phyloP scores from a whole-genome alignment of 805 yeast genomes.

The Kodamaea sagamina region DNA sequence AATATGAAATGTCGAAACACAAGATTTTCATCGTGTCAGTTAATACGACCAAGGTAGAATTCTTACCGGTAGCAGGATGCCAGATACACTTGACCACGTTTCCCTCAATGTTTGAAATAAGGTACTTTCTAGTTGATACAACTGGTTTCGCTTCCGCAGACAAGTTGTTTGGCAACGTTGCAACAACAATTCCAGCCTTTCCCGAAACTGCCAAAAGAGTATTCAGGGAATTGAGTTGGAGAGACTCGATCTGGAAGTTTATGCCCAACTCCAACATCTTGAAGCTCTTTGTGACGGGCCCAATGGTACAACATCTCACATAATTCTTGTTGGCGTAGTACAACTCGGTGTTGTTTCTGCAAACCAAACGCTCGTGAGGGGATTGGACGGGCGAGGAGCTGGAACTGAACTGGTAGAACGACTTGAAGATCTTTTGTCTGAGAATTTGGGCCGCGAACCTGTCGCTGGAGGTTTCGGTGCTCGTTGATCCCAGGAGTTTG shows the following conservation, averaged over 20 bases:
- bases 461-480: constrained; percentile 6
- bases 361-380: constrained; percentile 7
- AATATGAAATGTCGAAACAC: constrained; percentile 21
- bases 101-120: constrained; percentile 18
- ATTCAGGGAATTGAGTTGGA: constrained; percentile 44
- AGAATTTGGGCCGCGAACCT: constrained; percentile 11
- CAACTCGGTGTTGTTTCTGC: constrained; percentile 22
- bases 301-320: constrained; percentile 32
- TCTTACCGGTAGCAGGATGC: constrained; percentile 25
- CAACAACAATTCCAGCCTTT: constrained; percentile 27
- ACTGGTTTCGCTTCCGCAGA: constrained; percentile 6
- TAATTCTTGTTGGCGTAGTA: constrained; percentile 34
- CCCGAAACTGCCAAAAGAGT: constrained; percentile 46
- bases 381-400: background rate
- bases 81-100: constrained; percentile 27
- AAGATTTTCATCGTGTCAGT: constrained; percentile 20
- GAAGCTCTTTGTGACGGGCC: constrained; percentile 23
- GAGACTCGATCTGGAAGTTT: constrained; percentile 32
- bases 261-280: constrained; percentile 20
- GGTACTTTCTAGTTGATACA: constrained; percentile 12
- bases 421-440: constrained; percentile 10
- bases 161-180: constrained; percentile 29
- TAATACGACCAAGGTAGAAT: constrained; percentile 28
- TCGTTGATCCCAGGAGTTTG: background rate
- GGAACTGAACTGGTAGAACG: background rate